Percentiles rank a stretch among this genome's conserved stretches.
phyloP scores from a whole-genome alignment of 2,329 filamentous ascomycete genomes.

The Fusarium hainanense region DNA sequence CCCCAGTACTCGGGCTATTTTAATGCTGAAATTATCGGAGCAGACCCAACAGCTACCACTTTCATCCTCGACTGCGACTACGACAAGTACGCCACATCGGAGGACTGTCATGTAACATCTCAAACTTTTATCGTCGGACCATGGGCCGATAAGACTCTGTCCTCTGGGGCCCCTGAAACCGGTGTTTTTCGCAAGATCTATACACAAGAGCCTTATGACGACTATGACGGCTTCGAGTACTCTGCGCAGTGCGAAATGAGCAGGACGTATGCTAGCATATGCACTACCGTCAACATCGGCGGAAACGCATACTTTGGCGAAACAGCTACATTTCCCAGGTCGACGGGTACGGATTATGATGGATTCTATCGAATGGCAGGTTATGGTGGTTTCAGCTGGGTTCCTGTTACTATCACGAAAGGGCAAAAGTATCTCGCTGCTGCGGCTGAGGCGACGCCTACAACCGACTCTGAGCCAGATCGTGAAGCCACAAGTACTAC shows the following conservation, averaged over 20 bases:
- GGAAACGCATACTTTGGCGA: background rate
- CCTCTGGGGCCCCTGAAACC: background rate
- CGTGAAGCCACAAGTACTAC: background rate
- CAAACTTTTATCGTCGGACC: slow-evolving; percentile 2
- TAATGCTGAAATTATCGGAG: background rate
- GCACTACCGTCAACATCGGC: background rate
- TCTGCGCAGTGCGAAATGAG: background rate
- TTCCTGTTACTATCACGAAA: background rate
- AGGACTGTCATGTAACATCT: background rate
- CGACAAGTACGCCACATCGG: background rate
- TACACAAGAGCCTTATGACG: background rate
- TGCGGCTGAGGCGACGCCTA: background rate
- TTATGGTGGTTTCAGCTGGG: background rate
- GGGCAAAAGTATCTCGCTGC: background rate
- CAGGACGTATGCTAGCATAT: background rate
- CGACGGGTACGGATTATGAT: background rate
- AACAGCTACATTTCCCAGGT: background rate
- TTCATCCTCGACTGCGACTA: background rate
- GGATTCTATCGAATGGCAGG: background rate
- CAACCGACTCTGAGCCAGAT: background rate
- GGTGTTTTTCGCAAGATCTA: slow-evolving; percentile 8
- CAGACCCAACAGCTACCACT: background rate
- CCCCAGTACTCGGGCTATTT: background rate
- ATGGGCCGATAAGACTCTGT: slow-evolving; percentile 10
- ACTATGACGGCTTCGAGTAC: background rate